Evolutionary conservation across 2,329 filamentous ascomycete genomes (phyloP), one percentile per base, ranked within the genome.

Genomic region (Aspergillus sp.): DNA sequence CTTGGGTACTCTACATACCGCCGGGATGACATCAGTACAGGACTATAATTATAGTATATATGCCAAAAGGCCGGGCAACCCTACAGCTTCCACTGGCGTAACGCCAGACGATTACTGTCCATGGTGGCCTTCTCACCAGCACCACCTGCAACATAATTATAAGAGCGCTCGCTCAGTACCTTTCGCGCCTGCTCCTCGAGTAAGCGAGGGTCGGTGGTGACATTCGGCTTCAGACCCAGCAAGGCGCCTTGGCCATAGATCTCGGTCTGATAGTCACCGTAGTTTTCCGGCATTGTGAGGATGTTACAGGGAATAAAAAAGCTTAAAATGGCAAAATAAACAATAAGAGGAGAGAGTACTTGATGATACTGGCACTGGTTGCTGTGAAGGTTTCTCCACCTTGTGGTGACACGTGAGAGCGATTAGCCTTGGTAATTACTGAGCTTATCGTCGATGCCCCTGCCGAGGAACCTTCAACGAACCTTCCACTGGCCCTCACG

Each of bases 141-240:
- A 6, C 84, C 84, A n/a, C 86, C 85, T 15, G 80, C 76, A 23
- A 87, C 81, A 72, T 88, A 89, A 60, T 83, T 83, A 67, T 82
- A 88, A 7, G 80, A 75, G 11, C 78, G 76, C 2, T 73, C 70
- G 19, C 73, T 70, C 71, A 87, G 76, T 14, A 69, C 71, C 54
- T 79, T 72, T 52, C 75, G 75, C 2, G 86, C 86, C 63, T 85
- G 80, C 27, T 78, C 76, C 64, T 87, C 81, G 3, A 87, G 76
- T 53, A 77, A 76, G 61, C 81, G 83, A 6, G 84, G 81, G 54
- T 87, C 81, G 2, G 85, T 87, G 0, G 84, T 87, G 45, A 86
- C 79, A 31, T 74, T 71, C 12, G 84, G 83, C 15, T 76, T 69
- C 45, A 75, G 68, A 52, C 79, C 76, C 44, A 75, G 69, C 14